Evolutionary conservation across 768 basidiomycete genomes (phyloP), one percentile per base, ranked within the genome.

Genomic region (Russula griseocarnosa): DNA sequence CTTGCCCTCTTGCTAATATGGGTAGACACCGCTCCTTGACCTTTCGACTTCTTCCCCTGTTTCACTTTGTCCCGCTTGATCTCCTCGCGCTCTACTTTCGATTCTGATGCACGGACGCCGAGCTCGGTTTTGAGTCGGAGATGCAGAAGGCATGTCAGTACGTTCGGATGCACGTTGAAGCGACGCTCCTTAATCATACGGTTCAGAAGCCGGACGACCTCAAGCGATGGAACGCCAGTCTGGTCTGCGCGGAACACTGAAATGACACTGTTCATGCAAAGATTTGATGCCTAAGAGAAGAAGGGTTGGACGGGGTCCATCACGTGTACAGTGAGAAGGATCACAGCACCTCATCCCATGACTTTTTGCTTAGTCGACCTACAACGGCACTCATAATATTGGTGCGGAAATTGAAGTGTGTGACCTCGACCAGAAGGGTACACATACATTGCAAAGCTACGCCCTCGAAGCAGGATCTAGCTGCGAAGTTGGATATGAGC

Each of bases 401-500:
- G 68, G 84, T 81, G 51, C 91, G 85, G 74, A 98, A 98, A 77
- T 98, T 99, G 85, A 99, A 99, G 76, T 98, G 94, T 16, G 92
- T 90, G 66, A 86, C 84, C 71, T 92, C 87, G 22, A 82, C 81
- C 28, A 94, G 78, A 50, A 98, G 80, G 6, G 87, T 87, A 76
- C 94, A 95, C 82, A 98, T 88, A 75, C 88, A 92, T 71, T 84
- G 87, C 58, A 98, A 79, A 54, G 88, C 84, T 10, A 86, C 74
- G 58, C 87, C 85, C 28, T 85, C 79, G 20, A 94, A 75, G 57
- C 85, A 85, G 60, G 78, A 83, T 69, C 82, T 88, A 42, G 78
- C 87, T 93, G 67, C 24, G 9, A 62, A 42, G 49, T 58, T 24
- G 57, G 54, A 52, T 14, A 26, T 63, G 46, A 40, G 34, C 24